Conservation (phyloP, 495 filamentous ascomycete genomes). For the Aspergillus incahuasiensis region DNA sequence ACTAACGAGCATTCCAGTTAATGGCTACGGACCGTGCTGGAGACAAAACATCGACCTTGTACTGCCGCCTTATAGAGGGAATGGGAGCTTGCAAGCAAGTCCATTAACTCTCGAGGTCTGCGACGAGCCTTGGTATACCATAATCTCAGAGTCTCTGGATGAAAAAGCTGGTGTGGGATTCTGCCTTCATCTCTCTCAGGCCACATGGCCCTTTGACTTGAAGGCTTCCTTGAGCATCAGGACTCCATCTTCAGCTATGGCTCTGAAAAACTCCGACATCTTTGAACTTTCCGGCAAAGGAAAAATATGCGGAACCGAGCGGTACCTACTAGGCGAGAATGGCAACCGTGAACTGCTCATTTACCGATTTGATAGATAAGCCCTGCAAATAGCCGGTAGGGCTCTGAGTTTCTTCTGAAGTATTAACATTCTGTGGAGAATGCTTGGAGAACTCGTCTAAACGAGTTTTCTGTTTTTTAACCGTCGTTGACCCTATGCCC, state of each 20-base stretch:
- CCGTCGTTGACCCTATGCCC: background rate
- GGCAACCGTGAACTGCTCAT: conserved; percentile 47
- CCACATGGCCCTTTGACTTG: conserved; percentile 22
- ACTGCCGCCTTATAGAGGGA: conserved; percentile 36
- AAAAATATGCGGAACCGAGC: conserved; percentile 57
- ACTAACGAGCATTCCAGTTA: conserved; percentile 53
- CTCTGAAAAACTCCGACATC: conserved; percentile 43
- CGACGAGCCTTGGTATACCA: conserved; percentile 33
- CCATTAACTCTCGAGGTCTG: conserved; percentile 20
- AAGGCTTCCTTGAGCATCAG: conserved; percentile 28
- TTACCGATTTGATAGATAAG: conserved; percentile 46
- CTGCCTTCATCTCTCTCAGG: conserved; percentile 43
- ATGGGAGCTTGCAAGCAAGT: conserved; percentile 25
- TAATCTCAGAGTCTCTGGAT: conserved; percentile 52
- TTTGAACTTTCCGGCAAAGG: conserved; percentile 50
- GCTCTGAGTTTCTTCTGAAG: background rate
- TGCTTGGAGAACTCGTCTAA: no score
- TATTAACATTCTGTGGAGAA: no score
- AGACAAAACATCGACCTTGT: conserved; percentile 43
- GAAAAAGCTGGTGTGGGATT: conserved; percentile 50
- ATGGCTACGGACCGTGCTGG: conserved; percentile 49
- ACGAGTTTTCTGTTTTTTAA: background rate
- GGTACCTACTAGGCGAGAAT: conserved; percentile 61
- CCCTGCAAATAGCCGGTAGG: background rate
- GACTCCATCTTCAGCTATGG: conserved; percentile 33